Evolutionary conservation across 352 stramenopile species (phyloP), one percentile per base, ranked within the genome.

Genomic region (Thalassiosira gravida): DNA sequence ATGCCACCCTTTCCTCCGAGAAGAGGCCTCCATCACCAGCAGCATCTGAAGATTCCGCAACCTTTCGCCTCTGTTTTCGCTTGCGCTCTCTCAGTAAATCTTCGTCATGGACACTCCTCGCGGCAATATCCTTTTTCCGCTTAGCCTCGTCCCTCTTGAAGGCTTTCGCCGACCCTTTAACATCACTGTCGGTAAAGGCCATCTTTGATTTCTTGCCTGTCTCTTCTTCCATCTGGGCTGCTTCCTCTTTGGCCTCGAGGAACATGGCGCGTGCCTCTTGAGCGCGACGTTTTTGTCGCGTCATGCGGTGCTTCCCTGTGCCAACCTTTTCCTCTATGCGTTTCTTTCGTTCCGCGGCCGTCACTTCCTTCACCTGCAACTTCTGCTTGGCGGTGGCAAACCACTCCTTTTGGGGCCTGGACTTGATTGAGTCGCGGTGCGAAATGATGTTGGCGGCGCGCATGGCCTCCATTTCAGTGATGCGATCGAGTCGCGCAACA

Each of bases 301-400:
- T 92, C 86, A 94, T 92, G 16, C 86, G 74, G 80, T 94, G 88
- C 11, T 70, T 92, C 18, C 90, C 88, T 5, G 87, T 91, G n/a
- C 79, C 84, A 29, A 69, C 80, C 55, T 90, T 93, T 72, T 91
- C 86, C 3, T 77, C 72, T 56, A 92, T 92, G 18, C 79, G 27
- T 62, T 70, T 80, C 53, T 90, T 86, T 30, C 32, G 32, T 39
- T 85, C 85, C 52, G 91, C 85, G 3, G 77, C 59, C 16, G 76
- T 65, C 22, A 72, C 74, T 67, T 83, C 80, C 55, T 92, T 92
- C 8, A 82, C 75, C 1, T 56, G 82, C 22, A 88, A 69, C 56
- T 77, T 87, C 27, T 89, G 56, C 42, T 81, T 89, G 22, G 63
- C 57, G 8, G 79, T 85, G 14, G 86, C 78, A 80, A 94, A 93